phyloP scores from a whole-genome alignment of 169 alveolate species.

The Babesia caballi region DNA sequence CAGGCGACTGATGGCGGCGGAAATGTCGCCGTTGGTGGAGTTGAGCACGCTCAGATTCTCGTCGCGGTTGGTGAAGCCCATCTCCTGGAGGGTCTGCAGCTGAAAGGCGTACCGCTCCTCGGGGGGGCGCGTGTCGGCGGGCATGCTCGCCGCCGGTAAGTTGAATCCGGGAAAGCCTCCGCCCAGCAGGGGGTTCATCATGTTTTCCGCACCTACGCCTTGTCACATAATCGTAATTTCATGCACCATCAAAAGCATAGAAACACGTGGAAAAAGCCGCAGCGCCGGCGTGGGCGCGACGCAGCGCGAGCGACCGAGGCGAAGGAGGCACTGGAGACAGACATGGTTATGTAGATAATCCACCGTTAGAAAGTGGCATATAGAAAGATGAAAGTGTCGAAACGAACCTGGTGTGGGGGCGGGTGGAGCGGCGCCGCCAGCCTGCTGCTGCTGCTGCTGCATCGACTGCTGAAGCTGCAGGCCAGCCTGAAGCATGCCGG shows the following conservation, averaged over 20 bases:
- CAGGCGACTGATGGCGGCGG: conserved; percentile 90
- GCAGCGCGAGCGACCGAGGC: no score
- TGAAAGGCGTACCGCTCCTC: conserved; percentile 85
- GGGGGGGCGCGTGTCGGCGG: conserved; percentile 73
- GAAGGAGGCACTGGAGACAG: no score
- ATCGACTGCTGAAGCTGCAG: conserved; percentile 74
- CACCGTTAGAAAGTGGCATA: no score
- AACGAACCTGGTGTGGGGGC: not conserved
- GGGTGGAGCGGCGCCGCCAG: not conserved
- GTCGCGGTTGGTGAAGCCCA: conserved; percentile 92
- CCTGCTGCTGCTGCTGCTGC: conserved; percentile 34
- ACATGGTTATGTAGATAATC: no score
- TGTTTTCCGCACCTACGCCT: not conserved
- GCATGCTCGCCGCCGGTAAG: conserved; percentile 39
- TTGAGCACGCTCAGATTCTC: conserved; percentile 88
- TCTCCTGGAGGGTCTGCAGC: conserved; percentile 86
- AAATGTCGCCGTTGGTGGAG: conserved; percentile 91
- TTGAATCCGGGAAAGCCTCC: conserved; percentile 24
- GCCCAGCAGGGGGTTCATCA: conserved; percentile 13
- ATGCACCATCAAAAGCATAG: not conserved
- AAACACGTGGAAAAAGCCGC: not conserved
- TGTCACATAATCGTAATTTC: not conserved
- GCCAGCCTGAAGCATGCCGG: conserved; percentile 79
- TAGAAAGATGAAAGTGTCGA: not conserved
- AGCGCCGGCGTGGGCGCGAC: no score